These are phyloP conservation scores for Ustilago lituana DNA, from an alignment of 1,284 basidiomycete genomes.

Conservation along the genomic window DNA sequence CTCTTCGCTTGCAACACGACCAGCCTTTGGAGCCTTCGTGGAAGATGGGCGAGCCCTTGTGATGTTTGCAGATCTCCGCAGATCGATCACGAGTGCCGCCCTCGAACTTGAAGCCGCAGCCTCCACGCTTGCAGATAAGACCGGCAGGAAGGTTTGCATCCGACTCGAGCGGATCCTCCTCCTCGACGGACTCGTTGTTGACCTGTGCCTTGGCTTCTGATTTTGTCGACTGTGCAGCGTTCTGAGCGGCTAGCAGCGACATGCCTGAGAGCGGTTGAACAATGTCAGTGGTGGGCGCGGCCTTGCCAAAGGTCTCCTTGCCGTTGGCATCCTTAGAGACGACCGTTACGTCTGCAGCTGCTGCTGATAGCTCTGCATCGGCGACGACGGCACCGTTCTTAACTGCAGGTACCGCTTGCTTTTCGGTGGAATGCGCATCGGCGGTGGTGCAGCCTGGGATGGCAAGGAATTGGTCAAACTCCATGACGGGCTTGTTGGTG, in stretches of 20 bases:
- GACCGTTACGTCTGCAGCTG: slow-evolving; percentile 4
- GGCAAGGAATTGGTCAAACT: slow-evolving; percentile 65
- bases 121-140: slow-evolving; percentile 49
- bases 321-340: slow-evolving; percentile 27
- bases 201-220: slow-evolving; percentile 5
- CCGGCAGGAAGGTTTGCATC: slow-evolving; percentile 34
- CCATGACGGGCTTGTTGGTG: slow-evolving; percentile 65
- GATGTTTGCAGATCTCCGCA: slow-evolving; percentile 56
- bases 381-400: slow-evolving; percentile 36
- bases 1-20: slow-evolving; percentile 64
- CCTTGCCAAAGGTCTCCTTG: slow-evolving; percentile 43
- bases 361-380: slow-evolving; percentile 14
- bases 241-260: slow-evolving; percentile 40
- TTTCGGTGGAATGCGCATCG: slow-evolving; percentile 51
- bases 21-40: slow-evolving; percentile 67
- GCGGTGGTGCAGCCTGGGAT: slow-evolving; percentile 57
- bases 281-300: slow-evolving; percentile 8
- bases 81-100: slow-evolving; percentile 38
- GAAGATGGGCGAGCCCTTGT: slow-evolving; percentile 64
- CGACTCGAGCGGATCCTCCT: slow-evolving; percentile 28
- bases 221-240: slow-evolving; percentile 22
- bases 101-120: slow-evolving; percentile 41
- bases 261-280: slow-evolving; percentile 37
- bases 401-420: slow-evolving; percentile 44
- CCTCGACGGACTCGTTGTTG: slow-evolving; percentile 26